Base-by-base conservation (phyloP, 106 monocot species). In the Dendrobium officinale region DNA sequence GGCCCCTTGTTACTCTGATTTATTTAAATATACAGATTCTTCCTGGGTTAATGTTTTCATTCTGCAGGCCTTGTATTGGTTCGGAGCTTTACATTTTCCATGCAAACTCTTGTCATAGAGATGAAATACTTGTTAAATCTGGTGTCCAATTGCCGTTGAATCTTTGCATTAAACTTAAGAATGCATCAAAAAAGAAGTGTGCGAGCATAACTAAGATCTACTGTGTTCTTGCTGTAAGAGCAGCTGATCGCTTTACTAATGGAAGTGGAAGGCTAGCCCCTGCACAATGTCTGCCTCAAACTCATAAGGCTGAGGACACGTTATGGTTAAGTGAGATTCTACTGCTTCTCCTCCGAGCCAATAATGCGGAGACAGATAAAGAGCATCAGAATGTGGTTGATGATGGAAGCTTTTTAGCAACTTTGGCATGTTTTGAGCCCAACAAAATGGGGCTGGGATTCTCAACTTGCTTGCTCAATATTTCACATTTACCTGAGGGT, bases 401-500 rank as follows among this genome's bases (percentile, higher is more conserved):
- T 73, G 41, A n/a, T 68, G 78, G 37, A 75, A 78, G 81, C 45
- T 54, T 80, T 54, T 81, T 79, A 10, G 85, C 88, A 5, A 55
- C 79, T n/a, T 92, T 66, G 75, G 86, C 77, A 11, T 67, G 81
- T 79, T 83, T 88, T 55, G 77, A 88, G 42, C 77, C 51, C 2
- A 92, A 90, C 85, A 22, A 77, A 9, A 84, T 44, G 59, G 89
- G 92, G 2, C 83, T 84, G 26, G 92, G 92, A 22, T 92, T 92
- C 77, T 86, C 92, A 19, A 77, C 82, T 43, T 92, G 89, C 84
- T 78, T 88, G 81, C 81, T 93, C 43, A 83, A 99, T 89, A 92
- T 91, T 77, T 92, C 98, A 61, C 58, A 66, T 29, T 91, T 95
- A 26, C 85, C 84, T 22, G 87, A 86, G 75, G 98, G 98, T n/a